These are phyloP conservation scores for Mentha longifolia DNA, from an alignment of 257 asterid genomes.

Conservation along the genomic window DNA sequence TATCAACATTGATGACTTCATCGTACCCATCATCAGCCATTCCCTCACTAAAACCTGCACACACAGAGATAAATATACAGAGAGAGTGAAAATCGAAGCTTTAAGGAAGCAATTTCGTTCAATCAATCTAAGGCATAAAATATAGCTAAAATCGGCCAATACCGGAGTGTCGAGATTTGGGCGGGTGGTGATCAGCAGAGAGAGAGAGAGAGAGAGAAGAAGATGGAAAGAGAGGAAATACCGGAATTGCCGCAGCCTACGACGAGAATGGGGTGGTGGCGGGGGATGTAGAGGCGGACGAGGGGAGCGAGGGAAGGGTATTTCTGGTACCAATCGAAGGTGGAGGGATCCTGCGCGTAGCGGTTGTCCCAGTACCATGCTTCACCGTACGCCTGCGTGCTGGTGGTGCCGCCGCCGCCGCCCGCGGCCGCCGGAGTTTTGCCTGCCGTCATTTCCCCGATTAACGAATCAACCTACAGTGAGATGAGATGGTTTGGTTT, in stretches of 20 bases:
- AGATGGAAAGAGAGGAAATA: slow-evolving; percentile 8
- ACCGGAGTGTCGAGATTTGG: not conserved
- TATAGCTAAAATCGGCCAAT: slow-evolving; percentile 10
- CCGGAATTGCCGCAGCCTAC: slow-evolving; percentile 84
- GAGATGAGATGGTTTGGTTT: not conserved
- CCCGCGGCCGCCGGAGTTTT: slow-evolving; percentile 32
- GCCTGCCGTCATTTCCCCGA: slow-evolving; percentile 40
- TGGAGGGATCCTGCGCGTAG: slow-evolving; percentile 54
- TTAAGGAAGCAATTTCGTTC: not conserved
- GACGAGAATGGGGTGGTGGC: slow-evolving; percentile 57
- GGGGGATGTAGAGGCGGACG: slow-evolving; percentile 64
- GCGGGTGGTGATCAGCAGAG: not conserved
- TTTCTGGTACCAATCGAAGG: slow-evolving; percentile 85
- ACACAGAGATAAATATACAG: no score
- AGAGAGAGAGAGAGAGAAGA: not conserved
- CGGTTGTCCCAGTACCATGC: slow-evolving; percentile 84
- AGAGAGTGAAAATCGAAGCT: not conserved
- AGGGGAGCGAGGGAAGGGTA: slow-evolving; percentile 68
- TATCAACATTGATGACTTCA: slow-evolving; percentile 63
- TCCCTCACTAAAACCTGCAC: slow-evolving; percentile 69
- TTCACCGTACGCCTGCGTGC: slow-evolving; percentile 73
- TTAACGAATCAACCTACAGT: not conserved
- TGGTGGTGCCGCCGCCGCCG: slow-evolving; percentile 30
- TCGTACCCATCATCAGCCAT: slow-evolving; percentile 72
- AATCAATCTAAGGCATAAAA: not conserved